phyloP scores from a whole-genome alignment of 2,329 filamentous ascomycete species.

The Setomelanomma holmii region DNA sequence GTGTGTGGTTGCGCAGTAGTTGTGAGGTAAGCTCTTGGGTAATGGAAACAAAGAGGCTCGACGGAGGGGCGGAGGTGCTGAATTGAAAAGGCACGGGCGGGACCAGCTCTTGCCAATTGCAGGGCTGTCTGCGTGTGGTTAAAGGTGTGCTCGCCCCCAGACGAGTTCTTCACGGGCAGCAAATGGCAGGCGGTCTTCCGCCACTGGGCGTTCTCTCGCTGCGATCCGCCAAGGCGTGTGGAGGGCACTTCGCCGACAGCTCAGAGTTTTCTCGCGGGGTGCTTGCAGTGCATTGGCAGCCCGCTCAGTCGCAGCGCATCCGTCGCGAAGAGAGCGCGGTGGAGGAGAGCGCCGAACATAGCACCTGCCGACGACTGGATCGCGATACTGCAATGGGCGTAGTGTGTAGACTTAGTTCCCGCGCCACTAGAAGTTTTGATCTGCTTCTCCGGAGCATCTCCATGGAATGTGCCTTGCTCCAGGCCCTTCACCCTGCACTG shows the following conservation, averaged over 20 bases:
- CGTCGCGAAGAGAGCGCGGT: conserved; percentile 14
- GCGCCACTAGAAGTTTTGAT: conserved; percentile 22
- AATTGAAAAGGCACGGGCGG: conserved; percentile 44
- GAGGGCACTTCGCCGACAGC: conserved; percentile 26
- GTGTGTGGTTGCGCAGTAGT: conserved; percentile 49
- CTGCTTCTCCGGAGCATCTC: conserved; percentile 45
- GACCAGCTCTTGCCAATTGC: conserved; percentile 19
- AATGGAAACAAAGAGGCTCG: conserved; percentile 51
- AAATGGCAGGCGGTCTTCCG: conserved; percentile 30
- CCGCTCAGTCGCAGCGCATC: conserved; percentile 12
- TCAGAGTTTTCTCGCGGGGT: conserved; percentile 39
- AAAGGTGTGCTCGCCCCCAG: conserved; percentile 24
- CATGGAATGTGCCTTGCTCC: conserved; percentile 11
- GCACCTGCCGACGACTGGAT: conserved; percentile 27
- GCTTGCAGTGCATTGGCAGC: conserved; percentile 12
- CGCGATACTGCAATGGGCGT: conserved; percentile 13
- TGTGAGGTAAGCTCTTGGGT: conserved; percentile 58
- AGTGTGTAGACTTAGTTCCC: conserved; percentile 24
- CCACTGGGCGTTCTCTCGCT: conserved; percentile 21
- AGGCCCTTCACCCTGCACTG: conserved; percentile 1
- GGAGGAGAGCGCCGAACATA: conserved; percentile 24
- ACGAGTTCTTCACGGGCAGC: conserved; percentile 20
- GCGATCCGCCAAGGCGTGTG: conserved; percentile 28
- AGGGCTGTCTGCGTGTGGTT: conserved; percentile 26
- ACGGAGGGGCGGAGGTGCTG: conserved; percentile 43